Percentiles rank a stretch among this genome's conserved stretches.
phyloP scores from a whole-genome alignment of 2,329 filamentous ascomycete genomes.

The Fusarium clavum region DNA sequence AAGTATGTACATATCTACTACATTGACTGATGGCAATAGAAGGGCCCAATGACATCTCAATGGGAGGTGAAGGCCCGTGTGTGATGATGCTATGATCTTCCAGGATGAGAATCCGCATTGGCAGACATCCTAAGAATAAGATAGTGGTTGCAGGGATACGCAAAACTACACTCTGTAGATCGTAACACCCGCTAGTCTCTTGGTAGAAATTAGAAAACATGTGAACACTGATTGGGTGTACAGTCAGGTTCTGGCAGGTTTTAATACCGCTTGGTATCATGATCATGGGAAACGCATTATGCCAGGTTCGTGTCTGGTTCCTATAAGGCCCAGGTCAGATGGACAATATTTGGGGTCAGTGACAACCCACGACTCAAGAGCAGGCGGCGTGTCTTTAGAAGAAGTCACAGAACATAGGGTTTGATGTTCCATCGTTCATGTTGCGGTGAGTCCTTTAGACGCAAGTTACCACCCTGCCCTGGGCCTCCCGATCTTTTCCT shows the following conservation, averaged over 20 bases:
- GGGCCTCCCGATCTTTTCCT: not conserved
- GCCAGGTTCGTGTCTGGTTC: not conserved
- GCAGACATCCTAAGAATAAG: not conserved
- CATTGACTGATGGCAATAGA: not conserved
- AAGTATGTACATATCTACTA: not conserved
- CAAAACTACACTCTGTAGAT: not conserved
- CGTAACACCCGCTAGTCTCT: not conserved
- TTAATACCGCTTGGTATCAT: not conserved
- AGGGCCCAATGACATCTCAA: not conserved
- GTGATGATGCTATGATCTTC: not conserved
- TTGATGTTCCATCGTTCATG: not conserved
- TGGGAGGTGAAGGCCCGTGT: not conserved
- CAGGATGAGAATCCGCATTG: not conserved
- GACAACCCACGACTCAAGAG: not conserved
- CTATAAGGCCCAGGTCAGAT: not conserved
- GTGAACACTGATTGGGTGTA: not conserved
- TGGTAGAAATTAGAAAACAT: not conserved
- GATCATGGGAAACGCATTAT: not conserved
- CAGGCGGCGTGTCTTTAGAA: not conserved
- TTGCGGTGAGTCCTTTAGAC: slow-evolving; percentile 1
- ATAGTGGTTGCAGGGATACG: not conserved
- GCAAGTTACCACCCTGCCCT: not conserved
- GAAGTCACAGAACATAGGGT: slow-evolving; percentile 4
- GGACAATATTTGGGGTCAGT: not conserved
- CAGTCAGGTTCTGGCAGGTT: not conserved